phyloP scores from a whole-genome alignment of 305 asterid genomes.

The Solanum hybrid region DNA sequence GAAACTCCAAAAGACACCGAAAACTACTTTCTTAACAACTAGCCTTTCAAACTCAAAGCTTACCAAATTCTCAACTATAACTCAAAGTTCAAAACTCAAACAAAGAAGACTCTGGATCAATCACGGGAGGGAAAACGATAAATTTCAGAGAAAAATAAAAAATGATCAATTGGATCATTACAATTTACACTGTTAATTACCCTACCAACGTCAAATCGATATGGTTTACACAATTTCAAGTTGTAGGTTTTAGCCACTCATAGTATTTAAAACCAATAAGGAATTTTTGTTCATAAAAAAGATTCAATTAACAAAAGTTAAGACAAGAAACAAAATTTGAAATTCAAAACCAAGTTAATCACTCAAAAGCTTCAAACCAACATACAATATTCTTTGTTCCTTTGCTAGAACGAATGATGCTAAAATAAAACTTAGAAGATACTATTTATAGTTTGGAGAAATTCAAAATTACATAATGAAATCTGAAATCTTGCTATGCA shows the following conservation, averaged over 20 bases:
- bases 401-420: neutral
- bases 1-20: neutral
- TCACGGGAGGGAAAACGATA: neutral
- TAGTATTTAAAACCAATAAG: neutral
- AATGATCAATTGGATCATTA: neutral
- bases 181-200: neutral
- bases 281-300: neutral
- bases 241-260: neutral
- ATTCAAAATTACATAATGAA: neutral
- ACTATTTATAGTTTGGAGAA: neutral
- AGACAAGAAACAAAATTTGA: neutral
- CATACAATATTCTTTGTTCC: neutral
- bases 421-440: too few relatives aligned
- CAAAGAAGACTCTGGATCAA: neutral
- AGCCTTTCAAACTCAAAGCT: neutral
- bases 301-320: neutral
- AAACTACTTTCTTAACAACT: neutral
- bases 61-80: neutral
- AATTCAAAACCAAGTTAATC: neutral
- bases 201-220: neutral
- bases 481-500: neutral
- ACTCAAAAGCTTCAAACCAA: neutral
- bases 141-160: too few relatives aligned
- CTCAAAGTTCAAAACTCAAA: neutral
- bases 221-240: neutral